Base-by-base conservation (phyloP, 148 eudicot species). In the Gaultheria prostrata region DNA sequence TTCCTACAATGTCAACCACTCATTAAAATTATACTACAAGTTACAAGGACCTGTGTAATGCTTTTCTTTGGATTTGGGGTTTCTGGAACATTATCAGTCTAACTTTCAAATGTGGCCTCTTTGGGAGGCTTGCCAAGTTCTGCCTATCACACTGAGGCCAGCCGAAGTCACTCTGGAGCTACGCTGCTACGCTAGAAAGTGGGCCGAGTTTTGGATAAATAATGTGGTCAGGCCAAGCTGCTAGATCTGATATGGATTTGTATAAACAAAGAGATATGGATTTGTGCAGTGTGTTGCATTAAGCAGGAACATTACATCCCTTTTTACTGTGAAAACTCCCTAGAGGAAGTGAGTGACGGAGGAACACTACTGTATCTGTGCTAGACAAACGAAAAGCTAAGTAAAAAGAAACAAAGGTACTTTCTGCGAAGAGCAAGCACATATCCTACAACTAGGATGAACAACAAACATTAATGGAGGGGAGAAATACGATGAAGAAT, bases 71-170 rank as follows among this genome's bases (percentile, higher is more conserved):
- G 28, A n/a, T 26, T 51, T 51, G 0, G 20, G 26, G 39, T 49
- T 51, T 6, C n/a, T 15, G 10, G 80, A 77, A 77, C 12, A 9
- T 46, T 11, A 77, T 13, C 35, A 51, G 12, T 24, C 39, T 50
- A 77, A 20, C 20, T 77, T 51, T 26, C 59, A 49, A 30, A 77
- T 45, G 24, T 74, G 51, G 51, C 26, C 53, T 7, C 28, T 73
- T 39, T 35, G 46, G 46, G 43, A 71, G 76, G 48, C 46, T 71
- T 71, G 76, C 76, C 76, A 71, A 71, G 71, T 26, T 65, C 12
- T 17, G 39, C 21, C 49, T 8, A 21, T 73, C 77, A 1, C 45
- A 14, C 21, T 39, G 43, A 39, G 43, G 43, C 45, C 2, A 21
- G 20, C 21, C 12, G 3, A 72, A 59, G 11, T 59, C 10, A 7